Percentiles rank a stretch among this genome's conserved stretches.
Conservation (phyloP, 257 asterid species). For the Solanum sejunctum region DNA sequence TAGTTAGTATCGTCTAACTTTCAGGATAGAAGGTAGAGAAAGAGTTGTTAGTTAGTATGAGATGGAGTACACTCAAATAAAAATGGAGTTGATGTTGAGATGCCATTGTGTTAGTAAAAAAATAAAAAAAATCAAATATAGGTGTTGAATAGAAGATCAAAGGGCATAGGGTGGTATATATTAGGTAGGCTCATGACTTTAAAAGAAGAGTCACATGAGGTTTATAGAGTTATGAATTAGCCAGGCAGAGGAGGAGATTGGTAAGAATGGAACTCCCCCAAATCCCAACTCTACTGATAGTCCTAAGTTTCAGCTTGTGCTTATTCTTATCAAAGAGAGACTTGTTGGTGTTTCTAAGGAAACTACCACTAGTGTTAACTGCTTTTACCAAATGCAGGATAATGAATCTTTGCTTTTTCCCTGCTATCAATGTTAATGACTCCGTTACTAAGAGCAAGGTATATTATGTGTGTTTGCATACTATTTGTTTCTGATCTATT, state of each 20-base stretch:
- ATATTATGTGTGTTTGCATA: background rate
- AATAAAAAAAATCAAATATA: too few species aligned
- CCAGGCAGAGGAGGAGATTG: background rate
- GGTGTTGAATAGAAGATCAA: too few species aligned
- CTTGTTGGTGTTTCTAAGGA: conserved; percentile 88
- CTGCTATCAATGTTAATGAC: conserved; percentile 30
- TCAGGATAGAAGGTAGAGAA: too few species aligned
- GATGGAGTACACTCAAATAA: too few species aligned
- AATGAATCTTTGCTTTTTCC: conserved; percentile 40
- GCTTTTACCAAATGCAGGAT: conserved; percentile 84
- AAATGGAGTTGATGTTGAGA: too few species aligned
- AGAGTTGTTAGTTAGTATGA: too few species aligned
- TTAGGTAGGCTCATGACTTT: too few species aligned
- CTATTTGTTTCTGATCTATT: background rate
- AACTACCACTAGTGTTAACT: conserved; percentile 20
- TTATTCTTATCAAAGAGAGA: conserved; percentile 53
- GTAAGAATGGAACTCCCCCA: conserved; percentile 41
- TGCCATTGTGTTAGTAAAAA: too few species aligned
- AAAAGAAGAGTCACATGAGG: too few species aligned
- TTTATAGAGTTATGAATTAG: too few species aligned
- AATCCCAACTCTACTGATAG: conserved; percentile 72
- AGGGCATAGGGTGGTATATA: too few species aligned
- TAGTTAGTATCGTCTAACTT: too few species aligned
- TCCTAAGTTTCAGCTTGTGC: conserved; percentile 66
- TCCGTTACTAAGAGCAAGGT: conserved; percentile 98